phyloP scores from a whole-genome alignment of 108 stramenopile species.

The Craspedostauros australis region DNA sequence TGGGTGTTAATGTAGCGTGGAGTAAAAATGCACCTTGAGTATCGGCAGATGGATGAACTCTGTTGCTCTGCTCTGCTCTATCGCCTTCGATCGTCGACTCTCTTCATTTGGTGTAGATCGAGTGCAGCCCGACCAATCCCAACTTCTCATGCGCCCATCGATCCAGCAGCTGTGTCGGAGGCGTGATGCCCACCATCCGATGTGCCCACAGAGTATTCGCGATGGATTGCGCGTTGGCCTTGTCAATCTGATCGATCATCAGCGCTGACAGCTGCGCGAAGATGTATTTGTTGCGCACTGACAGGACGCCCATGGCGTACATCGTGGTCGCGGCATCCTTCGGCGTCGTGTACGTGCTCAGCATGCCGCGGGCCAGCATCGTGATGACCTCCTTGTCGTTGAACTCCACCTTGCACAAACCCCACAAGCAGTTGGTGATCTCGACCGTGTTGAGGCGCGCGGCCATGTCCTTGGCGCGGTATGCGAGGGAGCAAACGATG shows the following conservation, averaged over 20 bases:
- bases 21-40: too few species aligned
- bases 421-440: constrained; percentile 60
- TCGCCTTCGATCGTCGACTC: too few species aligned
- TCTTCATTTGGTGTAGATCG: too few species aligned
- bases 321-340: constrained; percentile 53
- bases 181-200: constrained; percentile 25
- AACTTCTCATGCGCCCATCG: constrained; percentile 48
- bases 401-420: constrained; percentile 39
- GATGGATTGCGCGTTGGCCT: constrained; percentile 53
- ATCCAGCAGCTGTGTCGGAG: constrained; percentile 45
- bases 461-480: constrained; percentile 20
- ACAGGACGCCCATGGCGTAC: constrained; percentile 48
- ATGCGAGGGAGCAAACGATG: constrained; percentile 9
- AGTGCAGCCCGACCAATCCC: too few species aligned
- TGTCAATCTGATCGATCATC: constrained; percentile 37
- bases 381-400: constrained; percentile 21
- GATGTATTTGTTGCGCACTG: constrained; percentile 42
- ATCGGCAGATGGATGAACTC: too few species aligned
- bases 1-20: too few species aligned
- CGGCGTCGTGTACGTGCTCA: too few species aligned
- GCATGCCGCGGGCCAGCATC: constrained; percentile 22
- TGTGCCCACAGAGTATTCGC: constrained; percentile 68
- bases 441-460: constrained; percentile 39
- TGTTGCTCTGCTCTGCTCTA: too few species aligned
- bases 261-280: constrained; percentile 33